A percentile compares a stretch with the other conserved stretches of the same genome.
Conservation (phyloP, 495 filamentous ascomycete species). For the Penicillium cinerascens region DNA sequence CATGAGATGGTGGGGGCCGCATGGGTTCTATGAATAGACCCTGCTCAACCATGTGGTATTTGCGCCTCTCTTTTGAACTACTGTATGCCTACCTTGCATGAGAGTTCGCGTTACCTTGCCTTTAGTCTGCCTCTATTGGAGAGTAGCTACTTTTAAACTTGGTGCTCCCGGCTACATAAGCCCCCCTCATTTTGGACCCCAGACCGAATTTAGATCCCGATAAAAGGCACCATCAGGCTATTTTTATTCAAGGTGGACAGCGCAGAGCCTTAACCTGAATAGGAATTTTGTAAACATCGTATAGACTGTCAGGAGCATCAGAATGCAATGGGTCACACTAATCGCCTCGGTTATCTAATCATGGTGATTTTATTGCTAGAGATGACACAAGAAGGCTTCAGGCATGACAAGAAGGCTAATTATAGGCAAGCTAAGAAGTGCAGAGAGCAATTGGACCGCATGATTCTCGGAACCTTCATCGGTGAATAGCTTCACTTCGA, state of each 20-base stretch:
- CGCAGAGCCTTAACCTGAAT: neutral
- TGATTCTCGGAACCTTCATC: too few relatives aligned
- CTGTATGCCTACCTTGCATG: neutral
- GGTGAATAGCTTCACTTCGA: too few relatives aligned
- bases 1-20: neutral
- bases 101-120: too few relatives aligned
- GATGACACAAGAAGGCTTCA: too few relatives aligned
- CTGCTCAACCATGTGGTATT: neutral
- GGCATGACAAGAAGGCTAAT: too few relatives aligned
- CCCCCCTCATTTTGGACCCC: neutral
- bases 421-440: too few relatives aligned
- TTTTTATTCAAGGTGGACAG: neutral
- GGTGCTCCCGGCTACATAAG: neutral
- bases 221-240: neutral
- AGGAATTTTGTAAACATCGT: neutral
- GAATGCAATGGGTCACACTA: neutral
- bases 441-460: too few relatives aligned
- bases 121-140: neutral
- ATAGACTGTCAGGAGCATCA: neutral
- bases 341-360: too few relatives aligned
- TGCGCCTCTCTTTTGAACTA: neutral
- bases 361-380: too few relatives aligned
- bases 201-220: neutral
- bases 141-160: neutral
- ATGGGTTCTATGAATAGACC: neutral